Evolutionary conservation across 2,329 filamentous ascomycete species (phyloP), one percentile per base, ranked within the genome.

Genomic region (Claviceps cyperi): DNA sequence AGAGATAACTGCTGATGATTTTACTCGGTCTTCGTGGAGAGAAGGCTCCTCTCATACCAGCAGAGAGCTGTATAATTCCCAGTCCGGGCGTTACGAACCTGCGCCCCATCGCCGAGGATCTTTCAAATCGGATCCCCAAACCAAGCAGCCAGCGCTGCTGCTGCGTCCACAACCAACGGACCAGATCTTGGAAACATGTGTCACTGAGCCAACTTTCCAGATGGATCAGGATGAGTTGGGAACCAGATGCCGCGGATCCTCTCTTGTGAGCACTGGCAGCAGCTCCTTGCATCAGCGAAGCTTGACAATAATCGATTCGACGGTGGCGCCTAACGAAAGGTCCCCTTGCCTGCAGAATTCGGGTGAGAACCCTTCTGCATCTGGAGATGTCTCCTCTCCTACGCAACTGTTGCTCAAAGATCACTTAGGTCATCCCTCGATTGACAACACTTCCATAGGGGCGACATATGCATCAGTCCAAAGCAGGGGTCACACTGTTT

Each of bases 1-100:
- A 60, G 90, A 97, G 62, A 94, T 96, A 55, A 87, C 89, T 5
- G 86, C 90, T 0, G 92, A 97, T 64, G 91, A 95, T 56, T 97
- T 96, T 61, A 94, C 84, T 63, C 78, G 92, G 54, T 80, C 83
- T 48, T 78, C 82, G 36, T 94, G 86, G 83, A 78, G 85, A 59
- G 88, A 95, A 54, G 77, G 81, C 5, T 73, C 75, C 37, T 62
- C 71, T 0, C 73, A 77, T 50, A 73, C 76, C 11, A 81, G 79
- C 54, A 76, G 86, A 51, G 90, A 97, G 64, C 72, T 97, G 0
- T 97, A 82, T 69, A 96, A 97, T 63, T 94, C 91, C n/a, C 85
- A 94, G 50, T 95, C 88, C 49, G 91, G 91, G 17, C 83, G 88
- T 47, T 94, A 95, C 58, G 91, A 97, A 62, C 89, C 90, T 15